phyloP scores from a whole-genome alignment of 2,329 filamentous ascomycete species.

The Tolypocladium inflatum region DNA sequence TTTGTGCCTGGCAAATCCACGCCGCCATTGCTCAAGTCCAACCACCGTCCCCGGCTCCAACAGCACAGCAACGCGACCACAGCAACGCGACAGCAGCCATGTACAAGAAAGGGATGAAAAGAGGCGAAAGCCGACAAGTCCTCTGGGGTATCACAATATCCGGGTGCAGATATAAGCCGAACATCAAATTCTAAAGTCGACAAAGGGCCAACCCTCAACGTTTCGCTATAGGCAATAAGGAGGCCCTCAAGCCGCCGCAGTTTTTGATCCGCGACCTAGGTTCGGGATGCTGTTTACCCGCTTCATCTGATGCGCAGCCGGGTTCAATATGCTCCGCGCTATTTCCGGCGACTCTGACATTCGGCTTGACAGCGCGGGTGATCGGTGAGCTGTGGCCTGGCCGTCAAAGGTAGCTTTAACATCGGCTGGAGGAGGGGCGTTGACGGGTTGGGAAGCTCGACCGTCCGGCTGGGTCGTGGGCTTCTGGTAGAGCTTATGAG shows the following conservation, averaged over 20 bases:
- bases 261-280: constrained; percentile 22
- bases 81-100: background rate
- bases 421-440: constrained; percentile 9
- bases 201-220: background rate
- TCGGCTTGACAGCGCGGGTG: constrained; percentile 15
- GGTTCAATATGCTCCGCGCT: constrained; percentile 25
- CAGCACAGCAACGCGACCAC: background rate
- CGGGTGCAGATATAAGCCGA: constrained; percentile 14
- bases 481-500: constrained; percentile 43
- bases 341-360: constrained; percentile 35
- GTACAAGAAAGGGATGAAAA: background rate
- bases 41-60: background rate
- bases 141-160: constrained; percentile 29
- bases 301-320: constrained; percentile 22
- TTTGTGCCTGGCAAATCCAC: background rate
- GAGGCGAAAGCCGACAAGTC: constrained; percentile 12
- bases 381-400: constrained; percentile 12
- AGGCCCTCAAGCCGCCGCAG: constrained; percentile 20
- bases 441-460: constrained; percentile 12
- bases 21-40: background rate
- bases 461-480: constrained; percentile 16
- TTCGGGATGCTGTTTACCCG: constrained; percentile 20
- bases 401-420: constrained; percentile 14
- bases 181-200: constrained; percentile 4
- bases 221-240: background rate